Evolutionary conservation across 2,329 filamentous ascomycete species (phyloP), one percentile per base, ranked within the genome.

Genomic region (Fusarium longipes): DNA sequence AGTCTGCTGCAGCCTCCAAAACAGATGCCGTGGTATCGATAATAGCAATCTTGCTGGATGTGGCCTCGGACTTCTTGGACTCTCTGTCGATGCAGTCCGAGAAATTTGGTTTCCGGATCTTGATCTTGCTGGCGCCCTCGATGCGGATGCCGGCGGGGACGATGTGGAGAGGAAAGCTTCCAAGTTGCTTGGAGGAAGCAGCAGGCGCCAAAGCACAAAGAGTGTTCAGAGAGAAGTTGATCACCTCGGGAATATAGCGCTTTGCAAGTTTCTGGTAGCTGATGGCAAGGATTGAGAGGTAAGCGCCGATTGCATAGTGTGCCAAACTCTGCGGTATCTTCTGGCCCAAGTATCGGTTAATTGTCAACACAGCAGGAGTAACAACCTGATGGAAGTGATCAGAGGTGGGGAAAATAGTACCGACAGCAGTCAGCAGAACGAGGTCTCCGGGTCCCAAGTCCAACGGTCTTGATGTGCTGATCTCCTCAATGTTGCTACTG

Each of bases 381-480:
- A 93, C 91, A 33, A 98, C 93, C 72, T 96, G 91, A 74, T 99
- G 96, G 79, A 98, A 99, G 79, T 98, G 94, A 78, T 99, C 96
- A 1, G 94, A 97, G 0, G 96, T 97, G 6, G 96, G 94, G 74
- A 97, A 99, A 52, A 96, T 91, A 3, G 89, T 89, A 38, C 90
- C 89, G 61, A 97, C 87, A 0, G 93, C 93, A 1, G 93, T 94
- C 33, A 99, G 81, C n/a, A 97, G 81, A 22, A 93, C 80, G 20
- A 99, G 80, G 73, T 99, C 94, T 18, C 93, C 92, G 70, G 76
- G 85, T 73, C 77, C 86, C 71, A 83, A 87, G 9, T 80, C 77
- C 33, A 89, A 77, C 6, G 85, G 81, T 33, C 87, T 81, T 30
- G 77, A 73, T 30, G 79, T 70, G 48, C 80, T 78, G 39, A 89